Percentiles rank a stretch among this genome's conserved stretches.
Evolutionary conservation across 148 eudicot species (phyloP).

Genomic region (Hydrangea macrophylla): DNA sequence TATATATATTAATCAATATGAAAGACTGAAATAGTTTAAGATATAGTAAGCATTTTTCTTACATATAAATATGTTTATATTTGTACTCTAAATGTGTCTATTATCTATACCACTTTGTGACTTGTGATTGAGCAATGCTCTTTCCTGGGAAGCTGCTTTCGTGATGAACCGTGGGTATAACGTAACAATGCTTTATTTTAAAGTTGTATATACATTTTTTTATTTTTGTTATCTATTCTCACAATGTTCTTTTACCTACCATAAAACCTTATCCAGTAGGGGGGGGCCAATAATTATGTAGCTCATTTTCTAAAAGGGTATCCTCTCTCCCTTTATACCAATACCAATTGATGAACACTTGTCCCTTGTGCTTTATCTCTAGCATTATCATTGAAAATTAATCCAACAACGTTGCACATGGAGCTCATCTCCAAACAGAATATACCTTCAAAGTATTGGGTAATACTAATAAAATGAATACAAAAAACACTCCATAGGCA

Average conservation of each 20-base stretch:
- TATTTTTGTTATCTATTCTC: not conserved
- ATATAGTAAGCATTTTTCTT: not conserved
- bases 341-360: not conserved
- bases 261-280: not conserved
- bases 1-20: too few species aligned
- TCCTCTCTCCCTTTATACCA: not conserved
- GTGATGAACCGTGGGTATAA: not conserved
- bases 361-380: constrained; percentile 4
- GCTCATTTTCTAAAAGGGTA: not conserved
- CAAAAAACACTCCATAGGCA: too few species aligned
- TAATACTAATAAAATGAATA: not conserved
- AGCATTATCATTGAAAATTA: not conserved
- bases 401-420: not conserved
- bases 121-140: constrained; percentile 5
- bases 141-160: constrained; percentile 8
- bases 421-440: not conserved
- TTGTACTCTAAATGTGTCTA: not conserved
- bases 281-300: too few species aligned
- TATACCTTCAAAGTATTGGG: not conserved
- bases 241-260: not conserved
- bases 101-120: not conserved
- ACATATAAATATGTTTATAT: not conserved
- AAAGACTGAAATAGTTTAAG: not conserved
- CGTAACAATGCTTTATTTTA: not conserved
- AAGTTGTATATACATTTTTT: not conserved